Percentiles rank a stretch among this genome's conserved stretches.
These are phyloP conservation scores for Pachyrhizus erosus DNA, from an alignment of 306 rosid genomes.

Conservation along the genomic window DNA sequence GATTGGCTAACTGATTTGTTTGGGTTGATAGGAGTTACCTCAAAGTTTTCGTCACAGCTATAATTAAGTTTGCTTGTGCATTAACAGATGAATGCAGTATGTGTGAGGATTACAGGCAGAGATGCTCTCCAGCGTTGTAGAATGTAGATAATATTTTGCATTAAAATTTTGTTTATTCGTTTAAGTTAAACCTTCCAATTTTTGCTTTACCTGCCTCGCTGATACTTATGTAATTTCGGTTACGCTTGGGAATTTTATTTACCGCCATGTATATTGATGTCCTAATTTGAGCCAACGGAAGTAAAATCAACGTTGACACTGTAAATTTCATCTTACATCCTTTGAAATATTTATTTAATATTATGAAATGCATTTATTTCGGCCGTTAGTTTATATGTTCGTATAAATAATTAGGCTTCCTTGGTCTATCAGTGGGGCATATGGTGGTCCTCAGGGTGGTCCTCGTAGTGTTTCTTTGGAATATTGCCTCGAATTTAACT, in stretches of 20 bases:
- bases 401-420: background rate
- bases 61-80: constrained; percentile 13
- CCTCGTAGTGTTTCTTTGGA: background rate
- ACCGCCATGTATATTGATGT: background rate
- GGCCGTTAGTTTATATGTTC: background rate
- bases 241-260: constrained; percentile 4
- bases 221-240: constrained; percentile 17
- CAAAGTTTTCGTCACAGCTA: constrained; percentile 13
- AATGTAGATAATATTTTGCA: constrained; percentile 38
- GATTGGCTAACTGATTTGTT: background rate
- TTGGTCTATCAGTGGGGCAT: background rate
- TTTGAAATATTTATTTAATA: too few relatives aligned
- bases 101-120: constrained; percentile 36
- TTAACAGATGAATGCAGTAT: constrained; percentile 44
- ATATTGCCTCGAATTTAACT: background rate
- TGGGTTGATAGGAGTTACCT: constrained; percentile 13
- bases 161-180: background rate
- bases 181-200: constrained; percentile 8
- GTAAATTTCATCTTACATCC: background rate
- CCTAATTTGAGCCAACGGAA: background rate
- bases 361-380: background rate
- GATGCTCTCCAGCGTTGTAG: constrained; percentile 23
- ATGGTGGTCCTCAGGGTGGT: background rate
- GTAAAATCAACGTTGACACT: background rate
- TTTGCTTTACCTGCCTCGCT: background rate